phyloP scores from a whole-genome alignment of 2,329 filamentous ascomycete genomes.

The Scleromitrula shiraiana region DNA sequence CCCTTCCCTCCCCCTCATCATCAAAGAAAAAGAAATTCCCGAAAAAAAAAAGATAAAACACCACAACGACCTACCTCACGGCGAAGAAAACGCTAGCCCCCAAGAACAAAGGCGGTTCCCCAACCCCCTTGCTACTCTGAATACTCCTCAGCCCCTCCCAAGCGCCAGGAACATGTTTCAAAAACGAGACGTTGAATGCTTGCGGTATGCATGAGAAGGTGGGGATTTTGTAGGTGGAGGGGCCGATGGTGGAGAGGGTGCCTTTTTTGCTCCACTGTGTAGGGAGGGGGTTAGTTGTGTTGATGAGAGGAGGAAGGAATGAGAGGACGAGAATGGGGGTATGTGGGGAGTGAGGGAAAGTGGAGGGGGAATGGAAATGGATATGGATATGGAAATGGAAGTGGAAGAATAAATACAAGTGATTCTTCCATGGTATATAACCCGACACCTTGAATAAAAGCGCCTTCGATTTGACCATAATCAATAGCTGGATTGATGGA shows the following conservation, averaged over 20 bases:
- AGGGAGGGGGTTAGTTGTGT: too few relatives aligned
- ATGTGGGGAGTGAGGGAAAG: too few relatives aligned
- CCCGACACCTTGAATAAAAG: slow-evolving; percentile 72
- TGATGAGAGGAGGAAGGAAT: too few relatives aligned
- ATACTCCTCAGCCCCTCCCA: slow-evolving; percentile 46
- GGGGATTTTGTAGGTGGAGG: slow-evolving; percentile 76
- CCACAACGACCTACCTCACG: slow-evolving; percentile 44
- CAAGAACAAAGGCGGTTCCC: slow-evolving; percentile 56
- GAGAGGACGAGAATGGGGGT: too few relatives aligned
- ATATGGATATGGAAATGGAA: too few relatives aligned
- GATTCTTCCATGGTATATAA: slow-evolving; percentile 72
- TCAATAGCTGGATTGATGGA: slow-evolving; percentile 64
- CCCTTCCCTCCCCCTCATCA: slow-evolving; percentile 38
- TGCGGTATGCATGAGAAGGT: slow-evolving; percentile 84
- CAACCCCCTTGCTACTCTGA: slow-evolving; percentile 45
- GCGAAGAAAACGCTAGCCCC: slow-evolving; percentile 46
- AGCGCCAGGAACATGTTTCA: slow-evolving; percentile 32
- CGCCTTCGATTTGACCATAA: slow-evolving; percentile 77
- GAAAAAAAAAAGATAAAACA: too few relatives aligned
- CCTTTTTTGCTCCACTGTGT: too few relatives aligned
- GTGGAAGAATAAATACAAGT: too few relatives aligned
- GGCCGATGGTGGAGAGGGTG: slow-evolving; percentile 59
- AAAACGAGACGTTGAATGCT: slow-evolving; percentile 37
- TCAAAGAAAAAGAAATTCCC: too few relatives aligned
- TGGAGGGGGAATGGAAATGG: too few relatives aligned